These are phyloP conservation scores for Pseudogymnoascus sp. DNA, from an alignment of 2,329 filamentous ascomycete genomes.

Conservation along the genomic window DNA sequence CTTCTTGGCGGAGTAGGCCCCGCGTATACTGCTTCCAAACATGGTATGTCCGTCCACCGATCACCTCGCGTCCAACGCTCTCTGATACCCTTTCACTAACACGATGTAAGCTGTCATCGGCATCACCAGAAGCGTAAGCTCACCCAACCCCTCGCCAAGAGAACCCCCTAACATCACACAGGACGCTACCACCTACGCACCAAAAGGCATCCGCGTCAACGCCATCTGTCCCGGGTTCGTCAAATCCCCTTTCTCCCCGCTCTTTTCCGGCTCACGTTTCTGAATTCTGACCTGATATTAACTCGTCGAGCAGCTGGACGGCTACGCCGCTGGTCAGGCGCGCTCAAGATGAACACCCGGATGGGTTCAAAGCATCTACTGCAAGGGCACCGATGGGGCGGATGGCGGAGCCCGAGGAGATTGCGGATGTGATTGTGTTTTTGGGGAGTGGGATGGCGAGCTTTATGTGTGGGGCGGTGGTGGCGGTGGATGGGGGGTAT, in stretches of 20 bases:
- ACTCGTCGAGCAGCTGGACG: constrained; percentile 27
- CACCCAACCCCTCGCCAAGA: background rate
- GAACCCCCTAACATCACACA: background rate
- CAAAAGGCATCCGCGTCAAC: constrained; percentile 48
- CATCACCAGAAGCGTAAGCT: constrained; percentile 36
- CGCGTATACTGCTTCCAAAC: constrained; percentile 44
- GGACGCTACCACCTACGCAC: constrained; percentile 45
- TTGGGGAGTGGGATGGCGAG: constrained; percentile 45
- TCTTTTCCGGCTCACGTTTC: background rate
- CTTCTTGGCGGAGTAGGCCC: constrained; percentile 31
- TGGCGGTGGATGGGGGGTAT: constrained; percentile 42
- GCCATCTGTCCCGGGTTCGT: constrained; percentile 45
- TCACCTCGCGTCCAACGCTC: background rate
- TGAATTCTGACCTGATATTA: constrained; percentile 17
- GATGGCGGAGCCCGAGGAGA: constrained; percentile 41
- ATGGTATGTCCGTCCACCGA: constrained; percentile 28
- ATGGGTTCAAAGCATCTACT: constrained; percentile 27
- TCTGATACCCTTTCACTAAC: background rate
- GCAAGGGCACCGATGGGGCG: constrained; percentile 40
- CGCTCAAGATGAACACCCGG: constrained; percentile 20
- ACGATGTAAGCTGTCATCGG: constrained; percentile 34
- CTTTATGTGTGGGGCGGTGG: constrained; percentile 41
- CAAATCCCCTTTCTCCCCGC: constrained; percentile 15
- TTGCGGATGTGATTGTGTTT: constrained; percentile 45
- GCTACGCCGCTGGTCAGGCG: constrained; percentile 33